phyloP scores from a whole-genome alignment of 2,329 filamentous ascomycete species.

The Raffaelea arxii region DNA sequence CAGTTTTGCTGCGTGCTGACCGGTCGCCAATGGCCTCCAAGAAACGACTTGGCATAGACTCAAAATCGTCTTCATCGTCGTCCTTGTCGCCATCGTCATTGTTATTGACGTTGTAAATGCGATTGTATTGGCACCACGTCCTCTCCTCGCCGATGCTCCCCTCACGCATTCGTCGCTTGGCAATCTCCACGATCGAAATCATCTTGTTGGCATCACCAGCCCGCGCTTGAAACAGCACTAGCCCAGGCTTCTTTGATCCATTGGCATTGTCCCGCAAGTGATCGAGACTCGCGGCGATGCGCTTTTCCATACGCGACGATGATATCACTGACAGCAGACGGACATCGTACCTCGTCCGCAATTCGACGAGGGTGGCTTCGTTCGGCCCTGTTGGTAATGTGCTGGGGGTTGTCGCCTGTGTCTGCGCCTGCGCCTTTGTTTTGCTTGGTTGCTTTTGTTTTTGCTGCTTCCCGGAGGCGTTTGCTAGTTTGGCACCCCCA shows the following conservation, averaged over 20 bases:
- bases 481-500: constrained; percentile 1
- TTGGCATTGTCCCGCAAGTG: constrained; percentile 27
- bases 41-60: constrained; percentile 47
- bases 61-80: constrained; percentile 37
- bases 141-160: constrained; percentile 11
- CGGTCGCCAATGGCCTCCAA: constrained; percentile 35
- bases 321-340: constrained; percentile 46
- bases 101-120: constrained; percentile 38
- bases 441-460: constrained; percentile 19
- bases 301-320: constrained; percentile 49
- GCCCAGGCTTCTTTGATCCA: constrained; percentile 14
- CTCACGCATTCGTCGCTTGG: constrained; percentile 44
- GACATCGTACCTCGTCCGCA: constrained; percentile 38
- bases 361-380: constrained; percentile 30
- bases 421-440: no score
- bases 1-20: constrained; percentile 13
- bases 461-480: constrained; percentile 10
- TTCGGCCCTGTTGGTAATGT: constrained; percentile 25
- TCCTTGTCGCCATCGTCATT: constrained; percentile 13
- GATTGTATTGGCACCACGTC: constrained; percentile 48
- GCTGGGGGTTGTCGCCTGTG: constrained; percentile 8
- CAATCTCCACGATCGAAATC: constrained; percentile 58
- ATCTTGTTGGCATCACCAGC: constrained; percentile 50
- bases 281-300: constrained; percentile 32
- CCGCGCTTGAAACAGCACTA: constrained; percentile 42